Percentiles rank a stretch among this genome's conserved stretches.
These are phyloP conservation scores for Tricholoma saponaceum DNA, from an alignment of 768 basidiomycete species.

Conservation along the genomic window DNA sequence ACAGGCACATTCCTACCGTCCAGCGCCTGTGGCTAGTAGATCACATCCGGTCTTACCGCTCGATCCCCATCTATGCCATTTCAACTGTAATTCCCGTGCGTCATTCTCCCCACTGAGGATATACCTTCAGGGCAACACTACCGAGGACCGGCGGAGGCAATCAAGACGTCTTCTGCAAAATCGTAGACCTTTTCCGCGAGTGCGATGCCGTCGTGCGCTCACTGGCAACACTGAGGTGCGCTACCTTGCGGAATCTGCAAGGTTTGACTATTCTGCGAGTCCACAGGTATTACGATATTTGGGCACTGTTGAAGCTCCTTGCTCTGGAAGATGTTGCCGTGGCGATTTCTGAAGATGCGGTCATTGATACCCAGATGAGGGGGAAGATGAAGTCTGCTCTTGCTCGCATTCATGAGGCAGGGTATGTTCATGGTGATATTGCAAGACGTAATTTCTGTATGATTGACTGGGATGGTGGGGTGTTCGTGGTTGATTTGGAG, in stretches of 20 bases:
- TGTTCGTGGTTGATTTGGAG: conserved; percentile 12
- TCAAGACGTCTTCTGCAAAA: background rate
- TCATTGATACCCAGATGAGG: background rate
- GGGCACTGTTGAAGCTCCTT: conserved; percentile 12
- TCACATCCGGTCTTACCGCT: background rate
- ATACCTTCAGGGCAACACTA: background rate
- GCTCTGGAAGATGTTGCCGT: conserved; percentile 12
- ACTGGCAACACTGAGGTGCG: background rate
- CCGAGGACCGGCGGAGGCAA: background rate
- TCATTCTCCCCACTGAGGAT: background rate
- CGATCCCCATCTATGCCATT: background rate
- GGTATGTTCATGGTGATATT: conserved; percentile 5
- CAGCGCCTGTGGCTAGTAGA: background rate
- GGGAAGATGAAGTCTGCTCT: background rate
- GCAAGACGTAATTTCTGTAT: conserved; percentile 14
- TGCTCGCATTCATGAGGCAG: background rate
- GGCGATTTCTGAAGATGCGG: conserved; percentile 6
- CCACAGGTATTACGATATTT: conserved; percentile 13
- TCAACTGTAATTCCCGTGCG: background rate
- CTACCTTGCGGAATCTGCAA: background rate
- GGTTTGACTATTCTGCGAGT: background rate
- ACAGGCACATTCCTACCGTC: background rate
- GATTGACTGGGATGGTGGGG: conserved; percentile 1
- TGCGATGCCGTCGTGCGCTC: background rate
- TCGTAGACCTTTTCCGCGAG: background rate